Base-by-base conservation (phyloP, 139 green algal species). In the Closterium sp. region DNA sequence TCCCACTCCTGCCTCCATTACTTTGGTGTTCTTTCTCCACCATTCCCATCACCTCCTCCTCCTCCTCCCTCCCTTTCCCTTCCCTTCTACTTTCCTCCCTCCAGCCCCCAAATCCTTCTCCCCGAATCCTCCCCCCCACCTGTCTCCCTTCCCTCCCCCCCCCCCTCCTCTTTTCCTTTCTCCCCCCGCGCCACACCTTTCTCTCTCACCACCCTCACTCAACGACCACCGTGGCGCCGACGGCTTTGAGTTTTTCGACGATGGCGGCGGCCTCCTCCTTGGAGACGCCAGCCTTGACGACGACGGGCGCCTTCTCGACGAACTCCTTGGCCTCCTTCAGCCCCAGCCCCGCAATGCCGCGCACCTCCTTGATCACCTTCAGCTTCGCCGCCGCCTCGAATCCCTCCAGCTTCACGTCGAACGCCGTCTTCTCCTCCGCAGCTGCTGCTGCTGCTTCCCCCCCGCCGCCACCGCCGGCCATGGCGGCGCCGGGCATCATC, bases 291-390 rank as follows among this genome's bases (percentile, higher is more conserved):
- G 95, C 93, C 95, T 99, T 99, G 0, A 86, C 30, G 25, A 99
- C 91, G 0, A 98, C 94, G 3, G 98, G 98, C 12, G 97, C 94
- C 55, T 97, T 97, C 95, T 99, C 98, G 21, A 99, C 97, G 94
- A 99, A 94, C 83, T 99, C 98, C 95, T 99, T 99, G 2, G 98
- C 97, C 91, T 99, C 98, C 95, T 99, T 99, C 23, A 99, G 92
- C 23, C 98, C 98, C 34, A 99, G 94, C 84, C 95, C 97, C 1
- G 98, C 99, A 81, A 98, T 94, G 0, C 94, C 96, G 7, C 98
- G 95, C 34, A 99, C 95, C 92, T 99, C 98, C 96, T 99, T 99
- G 95, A 99, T 99, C 33, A 99, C 95, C 95, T 99, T 99, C 92
- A 99, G 98, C 94, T 99, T 99, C 89, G 96, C 94, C 9, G 97